Conservation (phyloP, 768 basidiomycete species). For the Suillus bovinus region DNA sequence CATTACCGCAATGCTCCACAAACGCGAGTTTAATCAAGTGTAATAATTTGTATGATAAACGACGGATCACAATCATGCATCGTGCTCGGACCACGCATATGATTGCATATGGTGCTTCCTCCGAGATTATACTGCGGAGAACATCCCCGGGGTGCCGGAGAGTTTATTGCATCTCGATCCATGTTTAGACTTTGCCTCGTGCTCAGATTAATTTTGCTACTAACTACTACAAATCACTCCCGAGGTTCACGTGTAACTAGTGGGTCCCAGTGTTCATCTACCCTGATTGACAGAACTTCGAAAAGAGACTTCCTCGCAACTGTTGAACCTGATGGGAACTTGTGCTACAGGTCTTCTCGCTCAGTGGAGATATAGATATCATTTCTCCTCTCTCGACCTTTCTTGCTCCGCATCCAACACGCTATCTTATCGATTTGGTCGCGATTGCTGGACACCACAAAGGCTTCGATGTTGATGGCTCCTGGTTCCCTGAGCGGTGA, state of each 20-base stretch:
- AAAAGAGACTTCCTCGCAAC: background rate
- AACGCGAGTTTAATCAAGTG: background rate
- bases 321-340: conserved; percentile 1
- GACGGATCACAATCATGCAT: conserved; percentile 1
- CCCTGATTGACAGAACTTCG: conserved; percentile 4
- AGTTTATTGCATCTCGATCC: background rate
- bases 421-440: background rate
- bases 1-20: background rate
- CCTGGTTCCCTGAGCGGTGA: background rate
- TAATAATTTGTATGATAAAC: background rate
- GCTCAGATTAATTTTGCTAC: background rate
- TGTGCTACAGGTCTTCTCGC: background rate
- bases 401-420: background rate
- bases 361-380: conserved; percentile 1
- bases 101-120: background rate
- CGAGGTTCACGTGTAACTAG: too few relatives aligned
- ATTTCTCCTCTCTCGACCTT: background rate
- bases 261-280: background rate
- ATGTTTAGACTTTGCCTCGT: conserved; percentile 5
- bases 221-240: background rate
- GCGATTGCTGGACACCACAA: background rate
- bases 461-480: background rate
- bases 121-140: conserved; percentile 5
- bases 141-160: background rate
- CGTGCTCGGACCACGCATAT: background rate